These are phyloP conservation scores for Achlya hypogyna DNA, from an alignment of 352 stramenopile species.

Conservation along the genomic window DNA sequence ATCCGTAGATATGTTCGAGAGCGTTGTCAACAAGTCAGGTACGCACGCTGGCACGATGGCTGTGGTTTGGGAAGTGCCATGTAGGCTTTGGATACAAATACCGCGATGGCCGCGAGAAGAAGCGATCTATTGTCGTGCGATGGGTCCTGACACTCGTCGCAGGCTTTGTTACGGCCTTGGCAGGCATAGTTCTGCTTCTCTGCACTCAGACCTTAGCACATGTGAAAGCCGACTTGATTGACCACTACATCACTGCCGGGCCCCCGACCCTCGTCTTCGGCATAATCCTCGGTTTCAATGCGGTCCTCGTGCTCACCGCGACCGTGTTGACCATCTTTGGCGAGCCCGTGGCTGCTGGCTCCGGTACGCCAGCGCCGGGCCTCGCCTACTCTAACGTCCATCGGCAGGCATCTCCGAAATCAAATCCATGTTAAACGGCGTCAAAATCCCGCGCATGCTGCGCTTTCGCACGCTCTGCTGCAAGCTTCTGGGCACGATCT, in stretches of 20 bases:
- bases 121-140: slow-evolving; percentile 64
- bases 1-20: slow-evolving; percentile 67
- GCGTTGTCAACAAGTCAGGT: slow-evolving; percentile 77
- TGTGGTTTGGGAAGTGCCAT: background rate
- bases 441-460: slow-evolving; percentile 76
- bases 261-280: slow-evolving; percentile 55
- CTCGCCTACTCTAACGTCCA: background rate
- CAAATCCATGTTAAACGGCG: slow-evolving; percentile 89
- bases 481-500: slow-evolving; percentile 85
- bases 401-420: slow-evolving; percentile 84
- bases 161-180: slow-evolving; percentile 60
- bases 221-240: slow-evolving; percentile 59
- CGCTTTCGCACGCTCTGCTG: slow-evolving; percentile 70
- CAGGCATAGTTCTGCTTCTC: slow-evolving; percentile 72
- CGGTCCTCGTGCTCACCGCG: slow-evolving; percentile 61
- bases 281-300: slow-evolving; percentile 54
- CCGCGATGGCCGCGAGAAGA: slow-evolving; percentile 71
- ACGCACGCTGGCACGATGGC: background rate
- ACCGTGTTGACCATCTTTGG: slow-evolving; percentile 59
- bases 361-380: slow-evolving; percentile 31
- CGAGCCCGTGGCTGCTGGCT: slow-evolving; percentile 70
- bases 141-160: slow-evolving; percentile 74
- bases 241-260: slow-evolving; percentile 52
- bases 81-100: slow-evolving; percentile 68
- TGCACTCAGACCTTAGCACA: slow-evolving; percentile 59